Evolutionary conservation across 129 eudicot genomes (phyloP), one percentile per base, ranked within the genome.

Genomic region (Erigeron canadensis): DNA sequence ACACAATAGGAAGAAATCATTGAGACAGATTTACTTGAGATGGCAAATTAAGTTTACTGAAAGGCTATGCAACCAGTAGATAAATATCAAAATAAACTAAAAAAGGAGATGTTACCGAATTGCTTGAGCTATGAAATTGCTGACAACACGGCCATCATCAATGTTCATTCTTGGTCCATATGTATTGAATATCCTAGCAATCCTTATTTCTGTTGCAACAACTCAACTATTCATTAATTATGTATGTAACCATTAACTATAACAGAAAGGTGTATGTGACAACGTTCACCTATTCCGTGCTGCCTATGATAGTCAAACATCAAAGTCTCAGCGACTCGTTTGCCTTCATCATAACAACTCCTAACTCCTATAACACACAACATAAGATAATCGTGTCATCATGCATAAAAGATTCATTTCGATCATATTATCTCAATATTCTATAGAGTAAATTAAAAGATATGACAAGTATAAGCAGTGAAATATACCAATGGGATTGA

Each of bases 141-240:
- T 90, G 83, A 89, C 96, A 11, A 89, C 96, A 42, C 96, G 92
- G 6, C 96, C 96, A 80, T 89, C 96, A 77, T 89, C 96, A 50
- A 89, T 89, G 80, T 89, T 89, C 96, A 89, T 89, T 54, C 96
- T 86, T 10, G 96, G 96, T 44, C 96, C 96, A 82, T 89, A 89
- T 72, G 92, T 89, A 69, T 89, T 89, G 88, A 89, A 89, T 77
- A 89, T 89, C 63, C 96, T 85, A 56, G 96, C 96, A 54, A 89
- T 87, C 73, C 96, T 63, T 40, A 89, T 89, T 81, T 89, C 96
- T 89, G 96, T 74, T 65, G 5, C 19, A 66, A 39, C 6, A 11
- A 34, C 22, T 9, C 51, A 42, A 13, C 7, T 15, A 57, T n/a
- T 57, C 22, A 23, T 5, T 58, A 4, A 22, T 6, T 2, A 8